Base-by-base conservation (phyloP, 78 protist genomes). In the Protostelium mycophagum region DNA sequence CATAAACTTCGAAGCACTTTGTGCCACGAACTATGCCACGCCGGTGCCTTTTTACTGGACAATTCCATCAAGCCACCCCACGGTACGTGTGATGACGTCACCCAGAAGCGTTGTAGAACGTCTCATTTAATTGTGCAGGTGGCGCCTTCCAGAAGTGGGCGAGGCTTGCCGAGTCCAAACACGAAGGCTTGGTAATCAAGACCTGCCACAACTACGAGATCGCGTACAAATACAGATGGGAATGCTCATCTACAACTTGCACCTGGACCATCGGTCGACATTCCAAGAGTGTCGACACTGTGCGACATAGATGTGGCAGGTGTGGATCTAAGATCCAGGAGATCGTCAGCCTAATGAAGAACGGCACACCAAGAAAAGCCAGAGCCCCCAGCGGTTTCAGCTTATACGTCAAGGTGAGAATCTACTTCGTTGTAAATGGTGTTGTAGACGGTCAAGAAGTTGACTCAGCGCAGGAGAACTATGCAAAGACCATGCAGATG, bases 21-120 rank as follows among this genome's bases (percentile, higher is more conserved):
- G 38, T 34, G 39, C 16, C 90, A 87, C 83, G 90, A 87, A 85
- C 1, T 87, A 85, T 87, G 90, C 36, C 90, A 87, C 85, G 90
- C 85, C 9, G 90, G 63, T 0, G 38, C 63, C 0, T 87, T 83
- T 83, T 31, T 87, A 0, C 51, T 87, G 1, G 85, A 87, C 28
- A 36, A 38, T 34, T 0, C 0, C 63, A 0, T 0, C 34, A 5
- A 63, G 23, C 90, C 90, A 9, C 90, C 90, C 35, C 90, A 87
- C 38, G 90, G 90, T 16, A 29, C 90, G n/a, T n/a, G n/a, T n/a
- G n/a, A n/a, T n/a, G n/a, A n/a, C n/a, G n/a, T n/a, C n/a, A n/a
- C n/a, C n/a, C n/a, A n/a, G n/a, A n/a, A n/a, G n/a, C n/a, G n/a
- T n/a, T n/a, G n/a, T n/a, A n/a, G n/a, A n/a, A n/a, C n/a, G n/a